Conservation (phyloP, 305 asterid species). For the Fraxinus sp. region DNA sequence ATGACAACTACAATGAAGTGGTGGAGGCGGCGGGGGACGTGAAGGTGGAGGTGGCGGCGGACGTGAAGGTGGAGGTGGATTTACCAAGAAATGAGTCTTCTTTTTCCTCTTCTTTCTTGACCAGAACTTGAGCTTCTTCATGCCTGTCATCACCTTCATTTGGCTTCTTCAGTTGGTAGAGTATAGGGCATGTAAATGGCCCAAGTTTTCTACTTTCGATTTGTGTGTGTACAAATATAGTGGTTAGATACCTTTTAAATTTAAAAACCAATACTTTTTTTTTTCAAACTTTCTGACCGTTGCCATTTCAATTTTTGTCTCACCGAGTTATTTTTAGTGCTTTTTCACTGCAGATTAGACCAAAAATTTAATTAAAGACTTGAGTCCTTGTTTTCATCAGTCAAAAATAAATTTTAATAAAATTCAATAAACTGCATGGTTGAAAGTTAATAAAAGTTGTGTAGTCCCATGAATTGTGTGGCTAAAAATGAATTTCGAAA, state of each 20-base stretch:
- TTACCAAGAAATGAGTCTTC: slow-evolving; percentile 14
- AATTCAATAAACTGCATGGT: not conserved
- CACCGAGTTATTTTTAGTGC: slow-evolving; percentile 1
- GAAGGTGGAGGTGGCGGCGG: slow-evolving; percentile 38
- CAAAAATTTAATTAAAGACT: not conserved
- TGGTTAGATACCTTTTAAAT: not conserved
- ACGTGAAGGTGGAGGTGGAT: slow-evolving; percentile 39
- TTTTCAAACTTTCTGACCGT: slow-evolving; percentile 40
- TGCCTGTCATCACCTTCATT: slow-evolving; percentile 63
- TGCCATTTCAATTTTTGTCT: slow-evolving; percentile 19
- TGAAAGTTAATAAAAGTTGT: not conserved
- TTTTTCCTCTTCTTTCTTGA: slow-evolving; percentile 56
- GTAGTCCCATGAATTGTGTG: not conserved
- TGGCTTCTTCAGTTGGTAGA: not conserved
- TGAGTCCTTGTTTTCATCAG: not conserved
- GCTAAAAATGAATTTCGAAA: not conserved
- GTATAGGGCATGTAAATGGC: not conserved
- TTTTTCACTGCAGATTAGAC: slow-evolving; percentile 1
- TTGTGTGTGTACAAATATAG: not conserved
- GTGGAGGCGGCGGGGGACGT: slow-evolving; percentile 31
- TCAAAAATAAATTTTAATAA: too few relatives aligned
- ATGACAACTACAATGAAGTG: slow-evolving; percentile 19
- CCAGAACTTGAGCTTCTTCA: slow-evolving; percentile 75
- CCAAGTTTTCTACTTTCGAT: not conserved
- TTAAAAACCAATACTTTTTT: not conserved